Conservation (phyloP, 2,329 filamentous ascomycete genomes). For the Anisogramma anomala region DNA sequence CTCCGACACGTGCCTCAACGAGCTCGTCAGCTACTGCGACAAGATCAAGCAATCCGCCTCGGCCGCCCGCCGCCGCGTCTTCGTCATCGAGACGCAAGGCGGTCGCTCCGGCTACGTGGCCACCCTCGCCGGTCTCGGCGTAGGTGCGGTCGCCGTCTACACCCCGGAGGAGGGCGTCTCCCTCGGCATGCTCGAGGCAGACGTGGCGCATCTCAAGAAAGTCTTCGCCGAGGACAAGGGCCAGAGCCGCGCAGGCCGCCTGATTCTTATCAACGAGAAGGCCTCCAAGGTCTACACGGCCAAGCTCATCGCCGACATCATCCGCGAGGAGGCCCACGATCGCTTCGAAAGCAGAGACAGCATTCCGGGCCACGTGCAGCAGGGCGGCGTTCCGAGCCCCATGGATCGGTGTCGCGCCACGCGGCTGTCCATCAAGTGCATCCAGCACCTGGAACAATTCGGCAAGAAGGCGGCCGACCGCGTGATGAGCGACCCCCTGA, state of each 20-base stretch:
- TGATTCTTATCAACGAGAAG: constrained; percentile 95
- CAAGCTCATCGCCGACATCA: constrained; percentile 89
- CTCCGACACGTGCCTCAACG: constrained; percentile 93
- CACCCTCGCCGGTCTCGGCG: constrained; percentile 78
- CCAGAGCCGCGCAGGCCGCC: constrained; percentile 77
- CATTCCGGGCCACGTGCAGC: constrained; percentile 88
- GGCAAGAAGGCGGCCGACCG: constrained; percentile 52
- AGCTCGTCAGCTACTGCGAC: constrained; percentile 89
- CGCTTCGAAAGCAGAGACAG: constrained; percentile 87
- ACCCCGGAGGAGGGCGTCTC: constrained; percentile 94
- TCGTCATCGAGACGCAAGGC: constrained; percentile 96
- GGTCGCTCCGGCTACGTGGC: constrained; percentile 90
- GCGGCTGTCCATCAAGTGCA: constrained; percentile 83
- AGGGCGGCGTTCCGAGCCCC: constrained; percentile 81
- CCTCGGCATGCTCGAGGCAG: constrained; percentile 80
- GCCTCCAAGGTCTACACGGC: constrained; percentile 83
- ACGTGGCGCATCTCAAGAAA: constrained; percentile 79
- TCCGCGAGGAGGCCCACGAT: constrained; percentile 82
- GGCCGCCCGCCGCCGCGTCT: constrained; percentile 82
- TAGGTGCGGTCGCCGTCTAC: constrained; percentile 87
- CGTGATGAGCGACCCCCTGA: constrained; percentile 63
- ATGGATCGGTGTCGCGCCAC: constrained; percentile 95
- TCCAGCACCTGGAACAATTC: constrained; percentile 78
- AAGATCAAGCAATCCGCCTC: constrained; percentile 96
- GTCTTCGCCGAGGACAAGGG: constrained; percentile 79